Evolutionary conservation across 768 basidiomycete species (phyloP).

Genomic region (Phanerochaete sordida): DNA sequence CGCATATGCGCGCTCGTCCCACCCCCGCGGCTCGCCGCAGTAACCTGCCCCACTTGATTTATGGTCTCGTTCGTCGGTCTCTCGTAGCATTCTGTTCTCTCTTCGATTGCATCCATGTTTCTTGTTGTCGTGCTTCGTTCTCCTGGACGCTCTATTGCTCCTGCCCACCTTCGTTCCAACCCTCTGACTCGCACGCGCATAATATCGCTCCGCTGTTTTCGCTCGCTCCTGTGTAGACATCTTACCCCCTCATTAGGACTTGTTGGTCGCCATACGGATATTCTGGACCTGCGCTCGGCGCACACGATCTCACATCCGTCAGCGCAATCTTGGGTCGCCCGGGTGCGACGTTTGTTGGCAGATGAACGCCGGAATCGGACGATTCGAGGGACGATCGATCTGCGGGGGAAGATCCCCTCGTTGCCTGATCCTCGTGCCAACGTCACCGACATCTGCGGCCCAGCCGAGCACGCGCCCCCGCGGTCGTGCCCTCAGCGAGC

Average conservation of each 20-base stretch:
- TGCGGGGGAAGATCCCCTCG: neutral
- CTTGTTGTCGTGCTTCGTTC: neutral
- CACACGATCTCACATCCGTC: too few species aligned
- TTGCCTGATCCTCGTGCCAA: neutral
- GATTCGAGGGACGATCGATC: neutral
- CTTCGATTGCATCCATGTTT: neutral
- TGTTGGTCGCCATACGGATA: too few species aligned
- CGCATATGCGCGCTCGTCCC: slow-evolving; percentile 44
- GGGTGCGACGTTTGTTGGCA: too few species aligned
- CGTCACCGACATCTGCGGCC: neutral
- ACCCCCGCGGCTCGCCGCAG: slow-evolving; percentile 17
- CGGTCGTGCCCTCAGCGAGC: too few species aligned
- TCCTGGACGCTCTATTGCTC: neutral
- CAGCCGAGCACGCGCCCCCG: too few species aligned
- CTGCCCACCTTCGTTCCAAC: neutral
- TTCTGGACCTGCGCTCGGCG: too few species aligned
- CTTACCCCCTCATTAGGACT: too few species aligned
- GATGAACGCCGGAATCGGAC: slow-evolving; percentile 3
- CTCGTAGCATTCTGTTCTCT: neutral
- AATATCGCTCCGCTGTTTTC: neutral
- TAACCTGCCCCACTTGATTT: neutral
- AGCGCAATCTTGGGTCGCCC: too few species aligned
- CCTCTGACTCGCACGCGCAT: neutral
- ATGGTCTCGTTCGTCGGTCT: neutral
- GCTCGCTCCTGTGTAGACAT: neutral